Base-by-base conservation (phyloP, 345 rosid species). In the Camelina neglecta region DNA sequence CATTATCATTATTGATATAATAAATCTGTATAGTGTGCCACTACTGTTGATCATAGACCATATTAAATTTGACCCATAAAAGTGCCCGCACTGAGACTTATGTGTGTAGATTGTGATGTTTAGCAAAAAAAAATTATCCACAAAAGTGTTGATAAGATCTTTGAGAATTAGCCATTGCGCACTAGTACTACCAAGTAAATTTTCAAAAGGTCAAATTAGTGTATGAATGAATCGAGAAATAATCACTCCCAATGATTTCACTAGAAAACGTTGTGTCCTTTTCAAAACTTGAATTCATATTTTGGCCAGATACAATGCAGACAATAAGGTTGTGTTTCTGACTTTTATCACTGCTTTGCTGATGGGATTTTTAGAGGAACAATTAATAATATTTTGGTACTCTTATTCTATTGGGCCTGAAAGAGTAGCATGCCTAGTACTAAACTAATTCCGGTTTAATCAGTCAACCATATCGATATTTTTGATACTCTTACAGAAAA, bases 21-120 rank as follows among this genome's bases (percentile, higher is more conserved):
- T 59, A 57, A 61, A 53, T 15, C 21, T 69, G 50, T 75, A 10
- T 53, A 69, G 79, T 69, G 79, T 53, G 48, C 74, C 79, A 61
- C 69, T 54, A 35, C 38, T 35, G 21, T 42, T 35, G 48, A 51
- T 39, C 63, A 51, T n/a, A 7, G 8, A 75, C 64, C 35, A 44
- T 42, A 50, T 41, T 53, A 15, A 42, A 31, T 68, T 67, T 60
- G 63, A 68, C 63, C 39, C 60, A 24, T 31, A 38, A 48, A 48
- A 56, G 54, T 49, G 24, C 72, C 59, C 26, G 18, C 45, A 29
- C 26, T 5, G 60, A 60, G 42, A 56, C 53, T 56, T 47, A 20
- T 20, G 24, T 65, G 60, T 39, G 6, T 13, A 13, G 49, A 41
- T 41, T 11, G 11, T 41, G 44, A 41, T 41, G 13, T 41, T 11